These are phyloP conservation scores for Dothistroma pini DNA, from an alignment of 2,329 filamentous ascomycete genomes.

Conservation along the genomic window DNA sequence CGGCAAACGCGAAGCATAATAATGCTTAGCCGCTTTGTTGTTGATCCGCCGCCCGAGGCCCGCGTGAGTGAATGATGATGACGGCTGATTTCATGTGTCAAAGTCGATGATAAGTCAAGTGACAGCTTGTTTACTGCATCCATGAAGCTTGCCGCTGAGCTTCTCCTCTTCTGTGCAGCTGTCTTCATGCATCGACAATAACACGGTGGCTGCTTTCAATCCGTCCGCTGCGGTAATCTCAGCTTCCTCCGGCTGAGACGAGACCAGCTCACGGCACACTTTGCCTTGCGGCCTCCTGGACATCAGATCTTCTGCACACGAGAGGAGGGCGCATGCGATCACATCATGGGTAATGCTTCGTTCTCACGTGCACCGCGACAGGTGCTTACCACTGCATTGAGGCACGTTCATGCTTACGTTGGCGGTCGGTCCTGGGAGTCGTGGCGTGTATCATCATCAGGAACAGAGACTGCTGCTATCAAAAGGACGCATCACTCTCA, in stretches of 20 bases:
- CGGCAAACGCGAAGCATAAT: background rate
- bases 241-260: background rate
- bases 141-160: background rate
- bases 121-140: background rate
- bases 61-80: background rate
- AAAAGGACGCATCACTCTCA: background rate
- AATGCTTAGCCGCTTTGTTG: background rate
- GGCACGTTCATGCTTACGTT: background rate
- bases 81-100: background rate
- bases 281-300: background rate
- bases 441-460: background rate
- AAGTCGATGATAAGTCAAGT: background rate
- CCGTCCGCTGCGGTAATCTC: background rate
- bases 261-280: background rate
- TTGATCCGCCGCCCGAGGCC: background rate
- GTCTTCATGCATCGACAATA: background rate
- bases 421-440: too few species aligned
- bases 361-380: background rate
- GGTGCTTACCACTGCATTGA: background rate
- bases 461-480: background rate
- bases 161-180: background rate
- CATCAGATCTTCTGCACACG: background rate
- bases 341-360: background rate
- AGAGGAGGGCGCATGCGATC: background rate
- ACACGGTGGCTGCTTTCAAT: background rate